Base-by-base conservation (phyloP, 2,329 filamentous ascomycete species). In the Ophiostoma ips region DNA sequence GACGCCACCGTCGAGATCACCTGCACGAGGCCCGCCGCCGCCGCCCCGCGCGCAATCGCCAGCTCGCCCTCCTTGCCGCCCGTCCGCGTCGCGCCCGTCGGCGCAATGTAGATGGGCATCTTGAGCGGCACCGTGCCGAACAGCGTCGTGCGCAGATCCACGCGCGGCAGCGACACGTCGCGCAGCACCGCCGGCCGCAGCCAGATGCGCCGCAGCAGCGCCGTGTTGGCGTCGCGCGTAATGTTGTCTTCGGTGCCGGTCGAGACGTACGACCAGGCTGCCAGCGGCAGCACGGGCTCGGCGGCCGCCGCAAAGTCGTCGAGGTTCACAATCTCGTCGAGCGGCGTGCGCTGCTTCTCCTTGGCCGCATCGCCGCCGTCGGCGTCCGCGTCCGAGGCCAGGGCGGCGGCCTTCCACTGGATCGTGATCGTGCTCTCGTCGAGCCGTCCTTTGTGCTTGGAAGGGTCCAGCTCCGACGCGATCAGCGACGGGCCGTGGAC, bases 221-320 rank as follows among this genome's bases (percentile, higher is more conserved):
- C 66, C 49, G 69, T 70, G 57, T 75, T 77, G 12, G 68, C 67
- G 21, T 68, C 62, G 2, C 68, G 66, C 2, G 72, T 76, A 51
- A 75, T 60, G 4, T 74, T 60, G 59, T 77, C 73, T 10, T 71
- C 75, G 12, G 72, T 67, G 0, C 72, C 74, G 16, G 71, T 72
- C 13, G 70, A 72, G 56, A 76, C 75, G 55, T 76, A 77, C 0
- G 73, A 73, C 71, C 71, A 76, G 2, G 70, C 69, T 56, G 76
- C 75, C 16, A 63, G 61, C 7, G 63, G 66, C 2, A 71, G 62
- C 0, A 66, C 68, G 34, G 66, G 67, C 7, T 66, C 65, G 1
- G 73, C 75, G 0, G 69, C 61, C 3, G 55, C 53, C 52, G 74
- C 69, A 50, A 77, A 75, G 56, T 77, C 75, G 28, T 68, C 57